Evolutionary conservation across 176 grass and related monocot species (phyloP).

Genomic region (Stipa capillata): DNA sequence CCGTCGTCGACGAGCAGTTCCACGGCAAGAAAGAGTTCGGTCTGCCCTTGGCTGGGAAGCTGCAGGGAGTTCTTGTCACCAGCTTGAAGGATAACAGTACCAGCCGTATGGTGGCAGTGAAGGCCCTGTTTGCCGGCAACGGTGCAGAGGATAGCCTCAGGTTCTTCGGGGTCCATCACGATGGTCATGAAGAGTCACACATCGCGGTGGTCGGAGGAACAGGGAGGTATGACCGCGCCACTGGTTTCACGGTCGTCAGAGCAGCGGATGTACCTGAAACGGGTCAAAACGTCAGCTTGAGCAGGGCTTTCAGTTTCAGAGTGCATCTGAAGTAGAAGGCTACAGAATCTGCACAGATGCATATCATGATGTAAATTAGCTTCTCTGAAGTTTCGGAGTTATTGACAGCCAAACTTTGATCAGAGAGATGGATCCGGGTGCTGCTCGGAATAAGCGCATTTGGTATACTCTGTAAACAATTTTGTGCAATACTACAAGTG

Average conservation of each 20-base stretch:
- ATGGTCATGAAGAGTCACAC: slow-evolving; percentile 37
- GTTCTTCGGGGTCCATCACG: slow-evolving; percentile 51
- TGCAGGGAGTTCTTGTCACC: slow-evolving; percentile 59
- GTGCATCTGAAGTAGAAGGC: slow-evolving; percentile 43
- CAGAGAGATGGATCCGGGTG: not conserved
- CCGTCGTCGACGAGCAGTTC: slow-evolving; percentile 46
- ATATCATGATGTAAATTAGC: not conserved
- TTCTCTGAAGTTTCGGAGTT: not conserved
- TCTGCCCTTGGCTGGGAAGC: slow-evolving; percentile 24
- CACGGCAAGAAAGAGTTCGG: slow-evolving; percentile 30
- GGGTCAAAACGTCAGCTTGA: not conserved
- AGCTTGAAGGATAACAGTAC: slow-evolving; percentile 25
- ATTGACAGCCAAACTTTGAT: not conserved
- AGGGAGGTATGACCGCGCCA: slow-evolving; percentile 29
- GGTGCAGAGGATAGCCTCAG: slow-evolving; percentile 41
- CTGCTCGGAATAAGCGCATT: not conserved
- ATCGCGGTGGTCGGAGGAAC: slow-evolving; percentile 69
- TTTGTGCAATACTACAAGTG: not conserved
- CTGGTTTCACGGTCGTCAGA: slow-evolving; percentile 48
- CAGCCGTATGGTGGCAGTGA: slow-evolving; percentile 48
- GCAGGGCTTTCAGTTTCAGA: slow-evolving; percentile 31
- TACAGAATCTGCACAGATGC: not conserved
- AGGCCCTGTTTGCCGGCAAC: slow-evolving; percentile 33
- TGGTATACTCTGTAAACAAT: not conserved
- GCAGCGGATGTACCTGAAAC: not conserved